Base-by-base conservation (phyloP, 257 asterid genomes). In the Lycium ferocissimum region DNA sequence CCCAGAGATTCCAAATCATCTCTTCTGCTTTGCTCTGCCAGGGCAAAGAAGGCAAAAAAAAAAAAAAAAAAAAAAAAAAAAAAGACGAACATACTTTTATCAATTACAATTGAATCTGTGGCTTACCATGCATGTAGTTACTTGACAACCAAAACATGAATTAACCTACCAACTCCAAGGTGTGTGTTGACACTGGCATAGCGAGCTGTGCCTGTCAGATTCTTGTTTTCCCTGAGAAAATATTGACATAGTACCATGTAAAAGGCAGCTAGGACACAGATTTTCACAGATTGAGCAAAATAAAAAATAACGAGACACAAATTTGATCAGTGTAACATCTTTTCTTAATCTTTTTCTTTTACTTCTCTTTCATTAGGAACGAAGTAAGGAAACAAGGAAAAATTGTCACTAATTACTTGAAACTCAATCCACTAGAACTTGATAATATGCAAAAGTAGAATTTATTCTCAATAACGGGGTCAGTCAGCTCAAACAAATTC, bases 1-100 rank as follows among this genome's bases (percentile, higher is more conserved):
- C 99, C 99, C 87, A 95, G 98, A 85, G 99, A 95, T 87, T 95
- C 99, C 94, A 95, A 90, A 90, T 95, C 98, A 88, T 95, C 98
- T 85, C 99, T 94, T 85, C 99, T 91, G 87, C 99, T 93, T 96
- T 96, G 99, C 87, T 96, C 99, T 96, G 94, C 82, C 89, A 85
- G 84, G 79, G 86, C 33, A 26, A 26, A 26, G n/a, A n/a, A n/a
- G n/a, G n/a, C n/a, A 35, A 14, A 26, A 26, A 65, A 83, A 86
- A 71, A 17, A 83, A 85, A 70, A 38, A 70, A 26, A 35, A 14
- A 26, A 26, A 65, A 83, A 86, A 71, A 17, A 83, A 85, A 70
- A 38, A 70, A 49, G 82, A 67, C 22, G 12, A 35, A 14, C 40
- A 35, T 7, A 18, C 7, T 57, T 76, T 76, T 13, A 51, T 51